phyloP scores from a whole-genome alignment of 768 basidiomycete genomes.

The Lactarius tabidus region DNA sequence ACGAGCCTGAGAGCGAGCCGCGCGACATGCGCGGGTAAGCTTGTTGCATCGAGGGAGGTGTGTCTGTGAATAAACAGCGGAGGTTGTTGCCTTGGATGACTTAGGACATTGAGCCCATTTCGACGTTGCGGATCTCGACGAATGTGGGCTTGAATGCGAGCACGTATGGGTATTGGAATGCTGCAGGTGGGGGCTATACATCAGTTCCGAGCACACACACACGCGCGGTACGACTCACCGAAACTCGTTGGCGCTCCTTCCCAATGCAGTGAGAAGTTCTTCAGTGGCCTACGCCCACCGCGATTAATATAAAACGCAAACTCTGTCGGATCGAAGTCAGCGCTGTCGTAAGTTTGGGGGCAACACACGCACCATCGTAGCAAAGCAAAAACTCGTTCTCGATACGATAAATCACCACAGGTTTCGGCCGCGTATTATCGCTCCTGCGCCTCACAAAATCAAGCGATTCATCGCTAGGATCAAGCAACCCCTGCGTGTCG shows the following conservation, averaged over 20 bases:
- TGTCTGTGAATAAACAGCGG: too few species aligned
- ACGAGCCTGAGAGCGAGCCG: too few species aligned
- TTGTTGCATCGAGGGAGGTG: too few species aligned
- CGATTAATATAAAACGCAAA: conserved; percentile 99
- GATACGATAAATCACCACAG: conserved; percentile 89
- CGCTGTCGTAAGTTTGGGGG: neutral
- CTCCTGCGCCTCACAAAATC: conserved; percentile 95
- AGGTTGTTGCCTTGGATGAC: too few species aligned
- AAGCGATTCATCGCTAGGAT: conserved; percentile 84
- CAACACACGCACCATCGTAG: conserved; percentile 75
- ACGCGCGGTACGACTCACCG: conserved; percentile 47
- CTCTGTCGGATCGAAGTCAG: conserved; percentile 45
- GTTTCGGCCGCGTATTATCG: conserved; percentile 36
- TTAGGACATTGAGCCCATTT: too few species aligned
- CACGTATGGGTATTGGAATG: conserved; percentile 94
- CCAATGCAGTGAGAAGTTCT: too few species aligned
- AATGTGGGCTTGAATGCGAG: conserved; percentile 94
- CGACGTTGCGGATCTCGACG: too few species aligned
- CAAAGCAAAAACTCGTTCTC: conserved; percentile 96
- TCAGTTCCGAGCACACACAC: neutral
- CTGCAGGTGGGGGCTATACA: conserved; percentile 41
- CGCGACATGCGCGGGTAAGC: too few species aligned
- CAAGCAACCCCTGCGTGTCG: conserved; percentile 93
- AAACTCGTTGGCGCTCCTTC: too few species aligned
- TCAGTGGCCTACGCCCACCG: conserved; percentile 85